A percentile compares a stretch with the other conserved stretches of the same genome.
phyloP scores from a whole-genome alignment of 2,329 filamentous ascomycete genomes.

The Myriosclerotinia duriaeana region DNA sequence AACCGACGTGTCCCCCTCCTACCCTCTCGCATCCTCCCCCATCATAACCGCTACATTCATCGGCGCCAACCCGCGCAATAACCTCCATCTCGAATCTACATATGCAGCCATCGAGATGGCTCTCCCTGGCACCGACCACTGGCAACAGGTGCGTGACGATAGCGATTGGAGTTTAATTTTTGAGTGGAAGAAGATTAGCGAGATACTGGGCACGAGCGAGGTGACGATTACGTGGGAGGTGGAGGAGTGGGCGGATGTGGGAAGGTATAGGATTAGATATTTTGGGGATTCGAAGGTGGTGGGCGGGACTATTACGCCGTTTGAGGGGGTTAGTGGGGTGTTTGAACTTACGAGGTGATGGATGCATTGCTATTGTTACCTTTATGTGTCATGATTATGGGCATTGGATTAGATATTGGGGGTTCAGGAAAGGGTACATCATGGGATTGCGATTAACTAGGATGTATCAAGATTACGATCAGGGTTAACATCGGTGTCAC shows the following conservation, averaged over 20 bases:
- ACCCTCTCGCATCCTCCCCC: conserved; percentile 54
- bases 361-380: background rate
- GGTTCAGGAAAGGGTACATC: background rate
- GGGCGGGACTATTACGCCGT: conserved; percentile 61
- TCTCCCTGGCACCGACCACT: conserved; percentile 47
- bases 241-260: conserved; percentile 56
- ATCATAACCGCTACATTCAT: conserved; percentile 69
- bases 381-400: background rate
- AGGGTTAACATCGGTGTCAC: background rate
- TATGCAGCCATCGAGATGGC: conserved; percentile 74
- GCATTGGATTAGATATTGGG: background rate
- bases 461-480: background rate
- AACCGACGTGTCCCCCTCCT: conserved; percentile 53
- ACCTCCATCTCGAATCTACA: conserved; percentile 74
- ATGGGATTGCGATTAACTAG: background rate
- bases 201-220: conserved; percentile 70
- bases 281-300: conserved; percentile 75
- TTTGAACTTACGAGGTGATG: conserved; percentile 43
- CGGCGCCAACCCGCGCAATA: conserved; percentile 87
- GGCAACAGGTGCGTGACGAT: conserved; percentile 70
- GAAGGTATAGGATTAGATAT: conserved; percentile 77
- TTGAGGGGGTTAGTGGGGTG: conserved; percentile 64
- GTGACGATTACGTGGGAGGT: conserved; percentile 81
- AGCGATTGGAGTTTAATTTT: conserved; percentile 82
- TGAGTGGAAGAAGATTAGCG: conserved; percentile 72